These are phyloP conservation scores for Ploettnerulaceae sp. DNA, from an alignment of 2,329 filamentous ascomycete species.

Conservation along the genomic window DNA sequence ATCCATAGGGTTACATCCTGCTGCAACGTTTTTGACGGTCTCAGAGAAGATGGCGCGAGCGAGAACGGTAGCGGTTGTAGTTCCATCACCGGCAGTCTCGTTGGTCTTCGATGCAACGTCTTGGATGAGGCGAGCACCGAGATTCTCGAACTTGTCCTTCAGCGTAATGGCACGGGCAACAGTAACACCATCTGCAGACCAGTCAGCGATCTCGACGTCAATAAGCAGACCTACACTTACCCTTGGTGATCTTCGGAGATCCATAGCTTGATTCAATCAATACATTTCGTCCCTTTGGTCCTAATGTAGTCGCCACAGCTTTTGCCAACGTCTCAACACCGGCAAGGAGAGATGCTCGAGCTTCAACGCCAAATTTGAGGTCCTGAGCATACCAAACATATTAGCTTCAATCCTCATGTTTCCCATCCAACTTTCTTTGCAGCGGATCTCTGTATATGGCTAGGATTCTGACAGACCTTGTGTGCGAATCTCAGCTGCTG, in stretches of 20 bases:
- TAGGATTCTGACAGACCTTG: slow-evolving; percentile 61
- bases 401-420: slow-evolving; percentile 8
- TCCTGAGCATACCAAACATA: slow-evolving; percentile 52
- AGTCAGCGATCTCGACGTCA: slow-evolving; percentile 9
- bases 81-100: slow-evolving; percentile 97
- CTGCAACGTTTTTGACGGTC: slow-evolving; percentile 99
- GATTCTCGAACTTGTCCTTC: slow-evolving; percentile 99
- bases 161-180: slow-evolving; percentile 86
- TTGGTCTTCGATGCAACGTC: slow-evolving; percentile 99
- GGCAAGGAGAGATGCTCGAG: slow-evolving; percentile 77
- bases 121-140: slow-evolving; percentile 91
- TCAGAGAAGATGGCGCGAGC: slow-evolving; percentile 98
- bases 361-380: slow-evolving; percentile 97
- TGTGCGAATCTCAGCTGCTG: slow-evolving; percentile 96
- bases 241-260: slow-evolving; percentile 99
- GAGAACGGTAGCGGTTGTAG: slow-evolving; percentile 94
- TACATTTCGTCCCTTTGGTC: slow-evolving; percentile 97
- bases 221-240: slow-evolving; percentile 46
- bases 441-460: too few species aligned
- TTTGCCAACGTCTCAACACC: slow-evolving; percentile 96
- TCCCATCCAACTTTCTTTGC: not conserved
- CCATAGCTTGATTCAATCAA: slow-evolving; percentile 98
- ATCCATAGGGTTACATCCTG: slow-evolving; percentile 99
- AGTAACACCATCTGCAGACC: slow-evolving; percentile 69
- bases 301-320: slow-evolving; percentile 92